Base-by-base conservation (phyloP, 2,329 filamentous ascomycete species). In the Alternaria burnsii region DNA sequence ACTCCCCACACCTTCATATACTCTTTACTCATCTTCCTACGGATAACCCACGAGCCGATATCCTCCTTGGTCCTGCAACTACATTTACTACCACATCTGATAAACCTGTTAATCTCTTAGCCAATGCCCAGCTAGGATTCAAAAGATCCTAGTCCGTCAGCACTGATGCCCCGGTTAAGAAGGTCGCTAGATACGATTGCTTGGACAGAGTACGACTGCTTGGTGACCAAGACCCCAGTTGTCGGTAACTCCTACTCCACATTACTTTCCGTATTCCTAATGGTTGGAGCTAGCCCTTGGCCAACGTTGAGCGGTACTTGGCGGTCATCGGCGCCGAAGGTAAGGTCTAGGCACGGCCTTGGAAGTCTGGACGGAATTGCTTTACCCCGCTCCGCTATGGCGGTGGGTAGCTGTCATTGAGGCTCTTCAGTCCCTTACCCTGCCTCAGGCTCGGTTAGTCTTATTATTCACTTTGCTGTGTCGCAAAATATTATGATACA, bases 241-340 rank as follows among this genome's bases (percentile, higher is more conserved):
- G 46, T 52, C 38, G 34, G 32, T 36, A 36, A 36, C 5, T 16
- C 6, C 14, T 36, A 36, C 32, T 36, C 11, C 12, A 50, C 57
- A 57, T 30, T 41, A 46, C 46, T 24, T 26, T 22, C 24, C 22
- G 36, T 14, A 44, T 22, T 41, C 16, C 12, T 5, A 55, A 50
- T 59, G 56, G 56, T 24, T 50, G 56, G 42, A 48, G n/a, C 32
- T 51, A 48, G 47, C 53, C 36, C 65, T 68, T 68, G 65, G 65
- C 67, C 52, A 52, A 60, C 59, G 65, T 60, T 63, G 34, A 62
- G 60, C 60, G 40, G 44, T 34, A 54, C 60, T 70, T 70, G 66
- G 66, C 65, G 52, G 56, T 12, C 50, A 22, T 55, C 57, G 50
- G 50, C 53, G 53, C 41, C 34, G 20, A 51, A 46, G 58, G 42